Evolutionary conservation across 2,329 filamentous ascomycete genomes (phyloP), one percentile per base, ranked within the genome.

Genomic region (Epichloe brachyelytri): DNA sequence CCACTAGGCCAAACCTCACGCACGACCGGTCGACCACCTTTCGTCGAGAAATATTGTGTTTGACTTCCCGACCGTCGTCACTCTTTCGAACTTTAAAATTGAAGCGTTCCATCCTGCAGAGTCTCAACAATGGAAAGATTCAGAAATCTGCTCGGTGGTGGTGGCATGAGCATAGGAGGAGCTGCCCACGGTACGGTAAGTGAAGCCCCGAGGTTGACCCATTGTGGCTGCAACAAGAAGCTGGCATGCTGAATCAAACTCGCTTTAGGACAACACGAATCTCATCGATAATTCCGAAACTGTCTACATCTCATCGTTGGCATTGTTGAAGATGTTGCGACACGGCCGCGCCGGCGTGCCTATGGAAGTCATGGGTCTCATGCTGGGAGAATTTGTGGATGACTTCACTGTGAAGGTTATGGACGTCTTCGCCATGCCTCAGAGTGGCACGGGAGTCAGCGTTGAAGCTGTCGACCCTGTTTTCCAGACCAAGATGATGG

Each of bases 401-500:
- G 93, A 97, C 73, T 98, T 96, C 72, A 98, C 93, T 53, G 93
- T 98, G 56, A 85, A 91, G 59, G 93, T 98, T 14, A 91, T 97
- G 59, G 93, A 98, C 70, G 93, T 98, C 30, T 98, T 98, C 70
- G 93, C 93, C 54, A 98, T 98, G 93, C 93, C 93, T 19, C 93
- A 98, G 68, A 96, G 90, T 61, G 93, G 93, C 71, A 98, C 93
- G 1, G 93, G 93, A 60, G 93, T 98, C 60, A 95, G 88, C 70
- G 93, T 98, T 62, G 93, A 98, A 71, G 94, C 93, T 48, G 93
- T 98, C 56, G 93, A 98, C 67, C 89, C 90, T 10, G 93, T 98
- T 36, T 98, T 98, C 70, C 93, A 98, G 74, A 96, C 89, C 63
- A 98, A 96, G 78, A 98, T 98, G 93, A 98, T 98, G 93, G 93